Percentiles rank a stretch among this genome's conserved stretches.
Conservation (phyloP, 2,329 filamentous ascomycete genomes). For the Diaporthe eres region DNA sequence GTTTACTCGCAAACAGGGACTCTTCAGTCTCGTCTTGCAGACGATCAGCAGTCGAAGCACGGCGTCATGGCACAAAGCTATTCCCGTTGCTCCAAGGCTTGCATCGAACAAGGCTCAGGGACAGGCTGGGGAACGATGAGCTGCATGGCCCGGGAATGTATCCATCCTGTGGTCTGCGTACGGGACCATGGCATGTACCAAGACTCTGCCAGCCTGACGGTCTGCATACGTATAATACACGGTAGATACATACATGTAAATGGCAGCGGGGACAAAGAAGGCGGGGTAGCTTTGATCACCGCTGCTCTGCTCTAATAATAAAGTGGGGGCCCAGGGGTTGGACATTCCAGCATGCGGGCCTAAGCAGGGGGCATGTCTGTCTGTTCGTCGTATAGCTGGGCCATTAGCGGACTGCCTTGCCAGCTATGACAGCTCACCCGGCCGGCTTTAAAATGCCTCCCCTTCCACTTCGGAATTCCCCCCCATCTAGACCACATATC, state of each 20-base stretch:
- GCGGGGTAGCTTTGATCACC: slow-evolving; percentile 37
- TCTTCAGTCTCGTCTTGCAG: slow-evolving; percentile 1
- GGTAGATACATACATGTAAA: neutral
- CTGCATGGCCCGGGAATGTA: neutral
- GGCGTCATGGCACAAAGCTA: slow-evolving; percentile 7
- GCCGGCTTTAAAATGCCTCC: slow-evolving; percentile 30
- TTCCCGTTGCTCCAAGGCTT: slow-evolving; percentile 12
- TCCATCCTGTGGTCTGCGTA: neutral
- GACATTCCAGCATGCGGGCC: slow-evolving; percentile 26
- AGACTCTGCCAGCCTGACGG: neutral
- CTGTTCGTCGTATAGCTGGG: slow-evolving; percentile 12
- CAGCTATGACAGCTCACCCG: slow-evolving; percentile 24
- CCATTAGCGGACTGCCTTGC: slow-evolving; percentile 10
- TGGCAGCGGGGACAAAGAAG: slow-evolving; percentile 17
- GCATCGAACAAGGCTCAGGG: slow-evolving; percentile 12
- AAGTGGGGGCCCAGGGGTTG: slow-evolving; percentile 23
- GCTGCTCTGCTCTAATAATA: slow-evolving; percentile 18
- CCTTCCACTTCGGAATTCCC: neutral
- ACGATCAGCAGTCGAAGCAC: slow-evolving; percentile 6
- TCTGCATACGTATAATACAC: neutral
- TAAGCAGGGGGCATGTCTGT: slow-evolving; percentile 1
- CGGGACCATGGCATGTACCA: neutral
- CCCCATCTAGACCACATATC: slow-evolving; percentile 33
- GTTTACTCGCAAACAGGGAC: neutral
- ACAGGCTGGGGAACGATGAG: slow-evolving; percentile 17